phyloP scores from a whole-genome alignment of 1,139 yeast genomes.

The Suhomyces bokatorum region DNA sequence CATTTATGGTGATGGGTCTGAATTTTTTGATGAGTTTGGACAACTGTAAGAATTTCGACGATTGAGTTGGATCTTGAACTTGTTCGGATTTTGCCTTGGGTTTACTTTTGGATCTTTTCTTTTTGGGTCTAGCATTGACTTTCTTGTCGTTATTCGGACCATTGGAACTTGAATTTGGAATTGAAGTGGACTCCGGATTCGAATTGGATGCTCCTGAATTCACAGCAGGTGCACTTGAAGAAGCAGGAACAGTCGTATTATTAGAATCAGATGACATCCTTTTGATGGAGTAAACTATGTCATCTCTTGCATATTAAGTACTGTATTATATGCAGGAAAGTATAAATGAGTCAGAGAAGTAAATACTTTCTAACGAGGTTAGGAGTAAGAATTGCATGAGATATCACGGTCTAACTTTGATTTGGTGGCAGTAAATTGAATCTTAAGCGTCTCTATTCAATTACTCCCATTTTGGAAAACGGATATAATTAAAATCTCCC shows the following conservation, averaged over 20 bases:
- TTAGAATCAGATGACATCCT: background rate
- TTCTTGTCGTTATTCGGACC: background rate
- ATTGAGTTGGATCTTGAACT: conserved; percentile 13
- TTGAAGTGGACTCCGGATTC: background rate
- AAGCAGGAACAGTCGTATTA: background rate
- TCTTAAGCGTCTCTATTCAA: no score
- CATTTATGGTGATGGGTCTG: conserved; percentile 38
- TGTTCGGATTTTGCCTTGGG: conserved; percentile 6
- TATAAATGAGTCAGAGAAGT: background rate
- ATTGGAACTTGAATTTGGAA: background rate
- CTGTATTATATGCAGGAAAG: background rate
- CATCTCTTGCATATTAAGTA: background rate
- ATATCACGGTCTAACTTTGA: no score
- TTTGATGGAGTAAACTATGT: background rate
- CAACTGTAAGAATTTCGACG: conserved; percentile 16
- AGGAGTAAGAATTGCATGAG: no score
- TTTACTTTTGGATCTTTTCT: conserved; percentile 2
- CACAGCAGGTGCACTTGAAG: background rate
- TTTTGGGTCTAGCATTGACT: conserved; percentile 3
- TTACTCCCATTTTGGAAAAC: no score
- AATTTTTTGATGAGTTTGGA: conserved; percentile 30
- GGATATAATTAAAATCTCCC: no score
- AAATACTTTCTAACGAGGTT: no score
- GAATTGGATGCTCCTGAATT: background rate
- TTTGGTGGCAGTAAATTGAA: no score